Conservation (phyloP, 2,329 filamentous ascomycete genomes). For the Trichothecium roseum region DNA sequence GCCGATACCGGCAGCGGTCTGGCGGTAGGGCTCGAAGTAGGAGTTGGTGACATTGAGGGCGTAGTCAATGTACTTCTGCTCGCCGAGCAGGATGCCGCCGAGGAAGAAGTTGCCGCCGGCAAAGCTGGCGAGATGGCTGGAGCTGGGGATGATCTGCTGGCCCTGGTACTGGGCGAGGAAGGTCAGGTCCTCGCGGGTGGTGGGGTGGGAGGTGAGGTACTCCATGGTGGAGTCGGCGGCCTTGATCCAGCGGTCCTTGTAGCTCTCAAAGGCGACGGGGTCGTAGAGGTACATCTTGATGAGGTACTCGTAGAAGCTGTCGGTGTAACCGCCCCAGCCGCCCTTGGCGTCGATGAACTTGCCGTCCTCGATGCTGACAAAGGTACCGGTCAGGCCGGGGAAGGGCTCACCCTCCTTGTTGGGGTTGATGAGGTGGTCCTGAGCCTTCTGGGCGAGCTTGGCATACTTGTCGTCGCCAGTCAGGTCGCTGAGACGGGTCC, state of each 20-base stretch:
- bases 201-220: conserved; percentile 60
- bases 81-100: conserved; percentile 58
- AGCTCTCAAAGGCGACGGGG: conserved; percentile 46
- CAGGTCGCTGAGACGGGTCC: conserved; percentile 70
- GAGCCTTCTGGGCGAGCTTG: conserved; percentile 52
- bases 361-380: conserved; percentile 55
- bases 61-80: conserved; percentile 59
- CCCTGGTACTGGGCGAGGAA: conserved; percentile 54
- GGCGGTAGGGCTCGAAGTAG: conserved; percentile 64
- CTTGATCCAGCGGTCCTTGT: conserved; percentile 64
- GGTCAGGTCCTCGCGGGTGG: conserved; percentile 56
- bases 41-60: conserved; percentile 61
- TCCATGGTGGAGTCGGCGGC: conserved; percentile 68
- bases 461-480: conserved; percentile 59
- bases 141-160: conserved; percentile 28
- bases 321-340: conserved; percentile 67
- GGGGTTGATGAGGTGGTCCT: conserved; percentile 61
- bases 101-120: conserved; percentile 79
- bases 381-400: conserved; percentile 63
- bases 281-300: conserved; percentile 89
- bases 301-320: conserved; percentile 83
- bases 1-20: conserved; percentile 62
- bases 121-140: conserved; percentile 64
- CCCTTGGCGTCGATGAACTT: conserved; percentile 56
- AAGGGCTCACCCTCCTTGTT: conserved; percentile 48